Evolutionary conservation across 2,329 filamentous ascomycete species (phyloP).

Genomic region (Fusarium pseudocircinatum): DNA sequence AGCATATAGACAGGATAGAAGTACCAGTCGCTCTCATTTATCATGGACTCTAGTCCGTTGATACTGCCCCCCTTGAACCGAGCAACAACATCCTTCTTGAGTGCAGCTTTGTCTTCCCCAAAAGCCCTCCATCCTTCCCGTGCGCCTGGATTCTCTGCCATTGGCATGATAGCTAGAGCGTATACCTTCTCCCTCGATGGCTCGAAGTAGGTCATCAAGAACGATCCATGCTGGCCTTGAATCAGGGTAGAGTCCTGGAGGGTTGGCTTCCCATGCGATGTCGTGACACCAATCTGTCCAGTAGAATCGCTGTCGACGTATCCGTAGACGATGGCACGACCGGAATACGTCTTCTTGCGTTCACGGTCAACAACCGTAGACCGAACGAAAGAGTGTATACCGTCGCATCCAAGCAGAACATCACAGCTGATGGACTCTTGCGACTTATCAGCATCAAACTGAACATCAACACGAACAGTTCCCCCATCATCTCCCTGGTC

Average conservation of each 20-base stretch:
- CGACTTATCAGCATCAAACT: fast-evolving
- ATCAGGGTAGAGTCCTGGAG: neutral
- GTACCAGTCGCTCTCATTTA: neutral
- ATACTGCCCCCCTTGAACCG: fast-evolving
- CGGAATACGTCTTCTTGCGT: neutral
- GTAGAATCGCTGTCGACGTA: neutral
- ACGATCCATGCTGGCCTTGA: neutral
- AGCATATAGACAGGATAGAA: neutral
- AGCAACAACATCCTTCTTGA: fast-evolving
- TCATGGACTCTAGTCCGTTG: fast-evolving
- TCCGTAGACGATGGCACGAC: neutral
- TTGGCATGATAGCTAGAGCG: neutral
- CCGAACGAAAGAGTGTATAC: neutral
- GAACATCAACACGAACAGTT: neutral
- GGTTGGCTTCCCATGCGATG: fast-evolving
- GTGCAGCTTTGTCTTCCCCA: neutral
- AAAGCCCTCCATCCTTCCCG: neutral
- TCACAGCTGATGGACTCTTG: neutral
- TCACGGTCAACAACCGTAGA: neutral
- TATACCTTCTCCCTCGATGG: fast-evolving
- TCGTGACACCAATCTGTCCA: fast-evolving
- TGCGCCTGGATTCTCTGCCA: neutral
- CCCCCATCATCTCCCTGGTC: too few species aligned
- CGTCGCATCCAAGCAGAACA: neutral
- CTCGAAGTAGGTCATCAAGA: neutral